Evolutionary conservation across 2,329 filamentous ascomycete genomes (phyloP), one percentile per base, ranked within the genome.

Genomic region (Sarocladium kiliense): DNA sequence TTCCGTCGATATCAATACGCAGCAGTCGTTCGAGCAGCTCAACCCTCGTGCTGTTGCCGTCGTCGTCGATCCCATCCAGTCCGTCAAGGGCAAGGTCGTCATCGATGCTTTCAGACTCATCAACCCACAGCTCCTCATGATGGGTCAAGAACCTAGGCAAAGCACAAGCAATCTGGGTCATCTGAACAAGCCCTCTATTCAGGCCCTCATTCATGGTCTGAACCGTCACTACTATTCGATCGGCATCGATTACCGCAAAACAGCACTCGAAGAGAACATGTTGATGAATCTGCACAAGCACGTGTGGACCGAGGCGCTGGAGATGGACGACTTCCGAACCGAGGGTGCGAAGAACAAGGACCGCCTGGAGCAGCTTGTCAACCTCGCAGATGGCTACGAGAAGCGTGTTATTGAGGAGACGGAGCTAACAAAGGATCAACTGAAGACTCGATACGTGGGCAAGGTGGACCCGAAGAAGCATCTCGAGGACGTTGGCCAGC

Each of bases 381-480:
- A 82, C 54, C 77, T 99, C 58, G 89, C 94, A 0, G 95, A 99
- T 62, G 93, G 94, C 58, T 99, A 99, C 71, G 94, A 97, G 79
- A 97, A 97, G 84, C 82, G 95, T 55, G 94, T 99, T 60, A 97
- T 96, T 79, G 95, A 99, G 76, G 94, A 99, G 80, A 96, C 91
- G 12, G 93, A 97, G 74, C 75, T 99, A 69, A 95, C 87, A 37
- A 96, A 96, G 78, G 94, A 99, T 42, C 94, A 99, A 72, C 81
- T 99, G 59, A 97, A 97, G 85, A 99, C 94, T 55, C 86, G 94
- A 79, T 99, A 99, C 71, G 94, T 99, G 34, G 94, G 94, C 73
- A 99, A 99, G 78, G 86, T 97, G 56, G 94, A 99, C 67, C 94
- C 94, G 56, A 99, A 99, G 87, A 99, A 99, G 80, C 95, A 99